These are phyloP conservation scores for Sorghum bicolor DNA, from an alignment of 176 grass and related monocot genomes.

Conservation along the genomic window DNA sequence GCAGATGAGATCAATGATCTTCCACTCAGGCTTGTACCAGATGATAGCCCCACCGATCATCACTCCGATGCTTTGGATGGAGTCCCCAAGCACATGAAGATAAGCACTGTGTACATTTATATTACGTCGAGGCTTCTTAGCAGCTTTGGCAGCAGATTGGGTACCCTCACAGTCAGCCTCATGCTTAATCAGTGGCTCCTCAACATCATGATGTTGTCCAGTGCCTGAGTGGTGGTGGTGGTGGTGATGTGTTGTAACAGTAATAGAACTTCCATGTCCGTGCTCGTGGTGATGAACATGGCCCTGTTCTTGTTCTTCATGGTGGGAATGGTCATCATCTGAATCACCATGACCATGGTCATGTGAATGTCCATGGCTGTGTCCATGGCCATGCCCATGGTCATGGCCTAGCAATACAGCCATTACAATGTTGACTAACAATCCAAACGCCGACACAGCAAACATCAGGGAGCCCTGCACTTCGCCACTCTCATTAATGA, in stretches of 20 bases:
- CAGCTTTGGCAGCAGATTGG: conserved; percentile 28
- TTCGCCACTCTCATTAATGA: conserved; percentile 65
- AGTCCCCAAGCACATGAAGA: conserved; percentile 86
- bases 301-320: conserved; percentile 39
- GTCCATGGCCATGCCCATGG: conserved; percentile 73
- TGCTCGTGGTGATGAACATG: conserved; percentile 45
- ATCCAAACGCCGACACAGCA: conserved; percentile 87
- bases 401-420: conserved; percentile 94
- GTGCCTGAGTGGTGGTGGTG: conserved; percentile 51
- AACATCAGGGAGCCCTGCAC: conserved; percentile 96
- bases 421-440: conserved; percentile 95
- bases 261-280: conserved; percentile 30
- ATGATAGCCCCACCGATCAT: conserved; percentile 97
- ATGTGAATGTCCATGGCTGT: conserved; percentile 48
- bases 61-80: conserved; percentile 87
- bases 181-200: conserved; percentile 61
- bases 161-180: conserved; percentile 23
- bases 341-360: conserved; percentile 40
- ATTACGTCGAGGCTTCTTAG: conserved; percentile 67
- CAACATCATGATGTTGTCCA: conserved; percentile 37
- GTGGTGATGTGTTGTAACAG: conserved; percentile 47
- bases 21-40: conserved; percentile 99
- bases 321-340: conserved; percentile 28
- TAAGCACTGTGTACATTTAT: conserved; percentile 98
- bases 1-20: conserved; percentile 98